Percentiles rank a stretch among this genome's conserved stretches.
Conservation (phyloP, 2,329 filamentous ascomycete genomes). For the Clonostachys rhizophaga region DNA sequence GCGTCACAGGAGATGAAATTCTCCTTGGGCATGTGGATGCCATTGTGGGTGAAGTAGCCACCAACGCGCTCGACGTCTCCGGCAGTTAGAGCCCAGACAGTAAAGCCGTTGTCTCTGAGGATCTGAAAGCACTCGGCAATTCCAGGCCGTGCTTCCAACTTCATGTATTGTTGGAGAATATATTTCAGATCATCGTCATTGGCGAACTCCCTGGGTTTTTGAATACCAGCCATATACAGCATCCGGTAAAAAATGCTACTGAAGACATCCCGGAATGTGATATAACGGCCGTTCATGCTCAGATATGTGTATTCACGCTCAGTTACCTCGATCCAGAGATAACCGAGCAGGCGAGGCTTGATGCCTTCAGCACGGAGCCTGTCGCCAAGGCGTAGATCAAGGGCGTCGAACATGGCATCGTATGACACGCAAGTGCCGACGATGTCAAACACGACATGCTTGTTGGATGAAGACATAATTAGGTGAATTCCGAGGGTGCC, state of each 20-base stretch:
- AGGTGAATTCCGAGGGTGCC: no score
- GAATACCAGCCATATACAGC: constrained; percentile 34
- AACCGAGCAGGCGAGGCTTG: constrained; percentile 35
- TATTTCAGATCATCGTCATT: constrained; percentile 33
- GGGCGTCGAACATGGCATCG: constrained; percentile 31
- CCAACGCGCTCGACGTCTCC: constrained; percentile 42
- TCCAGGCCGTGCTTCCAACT: constrained; percentile 28
- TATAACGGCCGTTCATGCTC: constrained; percentile 34
- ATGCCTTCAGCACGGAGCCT: constrained; percentile 29
- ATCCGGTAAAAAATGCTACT: constrained; percentile 41
- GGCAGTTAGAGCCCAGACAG: constrained; percentile 48
- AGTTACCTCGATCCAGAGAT: constrained; percentile 37
- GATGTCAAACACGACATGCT: constrained; percentile 45
- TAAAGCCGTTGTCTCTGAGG: constrained; percentile 39
- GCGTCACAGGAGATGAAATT: constrained; percentile 47
- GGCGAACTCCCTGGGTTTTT: constrained; percentile 31
- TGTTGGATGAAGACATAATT: constrained; percentile 8
- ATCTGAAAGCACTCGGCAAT: constrained; percentile 32
- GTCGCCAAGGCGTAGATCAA: constrained; percentile 33
- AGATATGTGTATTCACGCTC: constrained; percentile 47
- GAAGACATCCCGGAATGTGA: constrained; percentile 34
- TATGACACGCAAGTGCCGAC: constrained; percentile 46
- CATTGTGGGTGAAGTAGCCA: constrained; percentile 44
- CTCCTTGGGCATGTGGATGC: constrained; percentile 42
- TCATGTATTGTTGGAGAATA: constrained; percentile 29